Evolutionary conservation across 352 stramenopile species (phyloP).

Genomic region (Phytopythium cucurbitacearum): DNA sequence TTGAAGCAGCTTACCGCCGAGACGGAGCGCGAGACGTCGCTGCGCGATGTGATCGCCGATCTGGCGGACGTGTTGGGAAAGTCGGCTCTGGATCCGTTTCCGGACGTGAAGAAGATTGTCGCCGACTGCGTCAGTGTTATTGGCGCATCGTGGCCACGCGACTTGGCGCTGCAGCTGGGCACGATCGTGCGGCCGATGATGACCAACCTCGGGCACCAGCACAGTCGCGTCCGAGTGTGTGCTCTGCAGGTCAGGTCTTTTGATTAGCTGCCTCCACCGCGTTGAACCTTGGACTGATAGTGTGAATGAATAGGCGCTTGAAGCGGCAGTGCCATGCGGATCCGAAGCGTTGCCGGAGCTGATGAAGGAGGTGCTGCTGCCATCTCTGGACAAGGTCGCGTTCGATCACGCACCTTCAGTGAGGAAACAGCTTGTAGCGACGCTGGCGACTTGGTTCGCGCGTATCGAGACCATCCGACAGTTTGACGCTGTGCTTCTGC

Average conservation of each 20-base stretch:
- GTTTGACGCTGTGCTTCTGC: conserved; percentile 63
- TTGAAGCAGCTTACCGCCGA: conserved; percentile 43
- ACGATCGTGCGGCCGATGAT: conserved; percentile 64
- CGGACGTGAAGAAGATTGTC: conserved; percentile 76
- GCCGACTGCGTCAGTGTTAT: conserved; percentile 60
- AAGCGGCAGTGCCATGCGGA: conserved; percentile 63
- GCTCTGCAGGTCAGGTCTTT: conserved; percentile 43
- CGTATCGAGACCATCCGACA: conserved; percentile 49
- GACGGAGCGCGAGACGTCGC: conserved; percentile 9
- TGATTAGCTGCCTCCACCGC: background rate
- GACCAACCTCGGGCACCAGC: conserved; percentile 72
- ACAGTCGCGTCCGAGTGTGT: conserved; percentile 73
- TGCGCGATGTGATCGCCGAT: conserved; percentile 58
- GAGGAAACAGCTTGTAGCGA: conserved; percentile 64
- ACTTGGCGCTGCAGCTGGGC: conserved; percentile 64
- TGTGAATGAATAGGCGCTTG: conserved; percentile 31
- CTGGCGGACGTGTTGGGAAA: conserved; percentile 73
- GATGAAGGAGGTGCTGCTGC: conserved; percentile 72
- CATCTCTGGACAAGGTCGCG: conserved; percentile 55
- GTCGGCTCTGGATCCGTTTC: conserved; percentile 66
- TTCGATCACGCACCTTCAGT: conserved; percentile 68
- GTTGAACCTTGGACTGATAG: background rate
- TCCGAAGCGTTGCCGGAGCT: conserved; percentile 62
- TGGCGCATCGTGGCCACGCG: conserved; percentile 38
- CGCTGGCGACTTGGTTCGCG: conserved; percentile 54